A percentile compares a stretch with the other conserved stretches of the same genome.
Evolutionary conservation across 2,329 filamentous ascomycete genomes (phyloP).

Genomic region (Plenodomus tracheiphilus): DNA sequence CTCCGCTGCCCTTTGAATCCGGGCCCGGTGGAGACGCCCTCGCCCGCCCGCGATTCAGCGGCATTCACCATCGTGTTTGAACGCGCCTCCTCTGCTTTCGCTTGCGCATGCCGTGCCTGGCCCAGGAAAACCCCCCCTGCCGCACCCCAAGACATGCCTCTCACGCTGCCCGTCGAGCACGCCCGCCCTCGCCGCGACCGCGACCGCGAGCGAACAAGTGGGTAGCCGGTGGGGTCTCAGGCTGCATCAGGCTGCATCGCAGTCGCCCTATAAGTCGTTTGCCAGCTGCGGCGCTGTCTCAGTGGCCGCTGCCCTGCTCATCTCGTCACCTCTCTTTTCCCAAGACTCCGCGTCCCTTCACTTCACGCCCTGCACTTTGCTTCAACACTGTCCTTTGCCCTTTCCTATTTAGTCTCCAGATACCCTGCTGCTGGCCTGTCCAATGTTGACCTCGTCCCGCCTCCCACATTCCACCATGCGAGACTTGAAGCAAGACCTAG

Average conservation of each 20-base stretch:
- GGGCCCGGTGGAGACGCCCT: no score
- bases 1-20: slow-evolving; percentile 17
- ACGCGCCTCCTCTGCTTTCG: slow-evolving; percentile 20
- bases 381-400: slow-evolving; percentile 10
- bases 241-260: background rate
- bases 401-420: slow-evolving; percentile 2
- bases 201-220: background rate
- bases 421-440: slow-evolving; percentile 5
- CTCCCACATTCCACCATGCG: slow-evolving; percentile 16
- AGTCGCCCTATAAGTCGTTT: background rate
- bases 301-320: background rate
- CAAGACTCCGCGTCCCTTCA: background rate
- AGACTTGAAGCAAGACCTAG: slow-evolving; percentile 30
- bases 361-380: slow-evolving; percentile 1
- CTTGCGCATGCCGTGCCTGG: slow-evolving; percentile 23
- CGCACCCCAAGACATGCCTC: slow-evolving; percentile 1
- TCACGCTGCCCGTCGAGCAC: no score
- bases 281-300: background rate
- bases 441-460: slow-evolving; percentile 22
- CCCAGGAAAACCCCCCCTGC: slow-evolving; percentile 15
- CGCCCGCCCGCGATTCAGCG: slow-evolving; percentile 8
- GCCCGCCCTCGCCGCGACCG: no score
- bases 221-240: background rate
- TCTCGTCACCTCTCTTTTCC: background rate
- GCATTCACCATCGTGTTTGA: slow-evolving; percentile 22